Evolutionary conservation across 768 basidiomycete genomes (phyloP), one percentile per base, ranked within the genome.

Genomic region (Tricholoma terreum): DNA sequence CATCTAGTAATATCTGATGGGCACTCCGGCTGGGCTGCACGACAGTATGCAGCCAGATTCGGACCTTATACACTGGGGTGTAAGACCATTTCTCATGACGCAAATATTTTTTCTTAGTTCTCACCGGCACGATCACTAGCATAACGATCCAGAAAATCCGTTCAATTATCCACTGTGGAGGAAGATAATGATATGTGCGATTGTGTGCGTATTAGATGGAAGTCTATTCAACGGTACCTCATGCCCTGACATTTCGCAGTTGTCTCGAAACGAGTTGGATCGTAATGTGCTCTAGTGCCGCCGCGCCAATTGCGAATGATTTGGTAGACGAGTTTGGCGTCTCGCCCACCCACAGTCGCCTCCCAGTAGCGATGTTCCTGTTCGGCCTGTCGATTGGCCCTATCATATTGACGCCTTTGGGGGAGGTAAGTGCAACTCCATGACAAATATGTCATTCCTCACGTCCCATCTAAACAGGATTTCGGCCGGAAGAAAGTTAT

Each of bases 401-500:
- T 14, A 60, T 65, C 24, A 52, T 65, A n/a, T 52, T 65, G 31
- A 63, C 64, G 5, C 64, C 64, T 34, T 22, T 65, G 19, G 65
- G 62, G 1, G 65, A 65, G 59, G 65, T 62, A 34, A 52, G 48
- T 24, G 14, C 17, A 6, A 21, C 17, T 38, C 31, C 8, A 19
- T 27, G 12, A 21, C 24, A 8, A 15, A 5, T 22, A 10, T 17
- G 1, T 14, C 1, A n/a, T 22, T 10, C 42, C 38, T 40, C 38
- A 52, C 22, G 8, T 27, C 30, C 9, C 24, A 14, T 51, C n/a
- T 6, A 27, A 27, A 14, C 27, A 65, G 65, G 65, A 65, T 48
- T 65, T 56, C 19, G 62, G 65, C 15, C 60, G 65, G 17, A 65
- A 65, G 54, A 65, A 52, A 54, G 62, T 65, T 40, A 55, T 63